Evolutionary conservation across 257 asterid genomes (phyloP).

Genomic region (Dorcoceras hygrometricum): DNA sequence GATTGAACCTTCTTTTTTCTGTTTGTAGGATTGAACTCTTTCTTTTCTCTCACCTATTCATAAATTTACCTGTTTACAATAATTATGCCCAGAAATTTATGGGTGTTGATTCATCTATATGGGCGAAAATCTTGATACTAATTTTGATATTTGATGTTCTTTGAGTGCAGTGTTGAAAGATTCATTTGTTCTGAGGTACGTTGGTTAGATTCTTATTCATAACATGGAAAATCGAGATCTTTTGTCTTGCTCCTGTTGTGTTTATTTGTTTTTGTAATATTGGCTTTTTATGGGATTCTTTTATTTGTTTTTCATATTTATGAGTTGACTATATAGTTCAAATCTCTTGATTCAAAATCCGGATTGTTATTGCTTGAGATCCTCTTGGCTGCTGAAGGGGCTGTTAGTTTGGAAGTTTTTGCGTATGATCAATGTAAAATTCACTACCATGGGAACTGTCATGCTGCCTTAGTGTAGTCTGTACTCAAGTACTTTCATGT

Average conservation of each 20-base stretch:
- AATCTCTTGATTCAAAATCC: neutral
- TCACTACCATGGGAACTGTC: neutral
- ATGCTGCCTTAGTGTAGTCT: neutral
- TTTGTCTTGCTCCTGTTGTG: neutral
- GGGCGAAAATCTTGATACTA: neutral
- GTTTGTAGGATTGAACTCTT: neutral
- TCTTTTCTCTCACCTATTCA: neutral
- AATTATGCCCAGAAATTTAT: no score
- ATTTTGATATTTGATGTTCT: neutral
- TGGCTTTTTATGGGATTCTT: no score
- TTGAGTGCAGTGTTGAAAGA: neutral
- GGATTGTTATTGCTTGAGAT: neutral
- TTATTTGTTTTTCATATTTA: no score
- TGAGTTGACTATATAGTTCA: neutral
- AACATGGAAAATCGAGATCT: neutral
- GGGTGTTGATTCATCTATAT: neutral
- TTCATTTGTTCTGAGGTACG: neutral
- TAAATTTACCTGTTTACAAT: no score
- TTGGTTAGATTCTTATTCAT: no score
- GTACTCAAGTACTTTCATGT: neutral
- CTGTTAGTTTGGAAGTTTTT: neutral
- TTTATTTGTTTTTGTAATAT: no score
- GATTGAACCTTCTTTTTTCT: neutral
- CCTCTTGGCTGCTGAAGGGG: conserved; percentile 2
- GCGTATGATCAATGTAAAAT: neutral